Conservation (phyloP, 306 rosid genomes). For the Malus sieversii region DNA sequence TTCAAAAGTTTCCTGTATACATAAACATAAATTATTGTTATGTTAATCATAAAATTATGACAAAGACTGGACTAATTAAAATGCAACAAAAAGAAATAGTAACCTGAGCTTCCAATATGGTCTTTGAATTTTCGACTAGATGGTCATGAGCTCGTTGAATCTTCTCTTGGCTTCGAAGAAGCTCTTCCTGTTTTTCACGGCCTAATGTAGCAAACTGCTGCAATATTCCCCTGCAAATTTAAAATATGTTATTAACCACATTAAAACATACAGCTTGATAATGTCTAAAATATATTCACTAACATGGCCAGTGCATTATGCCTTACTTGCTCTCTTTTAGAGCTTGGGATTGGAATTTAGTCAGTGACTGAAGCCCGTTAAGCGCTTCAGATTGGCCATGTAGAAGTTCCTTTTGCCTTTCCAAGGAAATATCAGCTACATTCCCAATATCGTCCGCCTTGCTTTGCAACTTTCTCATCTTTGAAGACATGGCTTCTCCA, state of each 20-base stretch:
- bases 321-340: conserved; percentile 63
- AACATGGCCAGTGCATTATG: background rate
- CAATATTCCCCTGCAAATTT: conserved; percentile 35
- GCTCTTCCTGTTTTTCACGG: conserved; percentile 59
- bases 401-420: conserved; percentile 60
- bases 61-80: background rate
- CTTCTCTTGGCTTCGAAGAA: conserved; percentile 41
- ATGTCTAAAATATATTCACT: background rate
- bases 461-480: conserved; percentile 48
- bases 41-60: background rate
- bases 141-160: conserved; percentile 51
- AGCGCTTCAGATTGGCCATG: conserved; percentile 68
- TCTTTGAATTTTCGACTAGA: conserved; percentile 47
- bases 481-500: conserved; percentile 49
- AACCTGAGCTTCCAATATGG: conserved; percentile 62
- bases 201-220: conserved; percentile 46
- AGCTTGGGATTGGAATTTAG: conserved; percentile 52
- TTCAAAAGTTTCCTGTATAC: conserved; percentile 58
- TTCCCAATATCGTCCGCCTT: conserved; percentile 61
- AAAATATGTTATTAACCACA: background rate
- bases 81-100: background rate
- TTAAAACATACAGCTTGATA: background rate
- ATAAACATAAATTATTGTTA: background rate
- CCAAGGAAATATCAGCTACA: conserved; percentile 56
- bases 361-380: conserved; percentile 36